A percentile compares a stretch with the other conserved stretches of the same genome.
Conservation (phyloP, 2,329 filamentous ascomycete species). For the Fusarium sp. region DNA sequence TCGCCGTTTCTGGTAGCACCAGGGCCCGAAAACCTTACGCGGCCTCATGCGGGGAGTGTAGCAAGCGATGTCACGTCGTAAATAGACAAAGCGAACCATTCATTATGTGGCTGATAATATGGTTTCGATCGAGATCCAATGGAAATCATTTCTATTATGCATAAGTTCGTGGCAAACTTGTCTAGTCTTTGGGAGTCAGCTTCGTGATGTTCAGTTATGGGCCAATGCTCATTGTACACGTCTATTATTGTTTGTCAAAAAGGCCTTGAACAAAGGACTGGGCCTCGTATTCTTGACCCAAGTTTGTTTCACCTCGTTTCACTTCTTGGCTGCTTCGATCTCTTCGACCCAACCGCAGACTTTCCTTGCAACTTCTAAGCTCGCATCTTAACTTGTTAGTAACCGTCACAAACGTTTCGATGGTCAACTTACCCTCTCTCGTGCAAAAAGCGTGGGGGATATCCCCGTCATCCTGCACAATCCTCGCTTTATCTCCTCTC, state of each 20-base stretch:
- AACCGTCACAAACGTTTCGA: not conserved
- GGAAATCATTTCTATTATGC: slow-evolving; percentile 4
- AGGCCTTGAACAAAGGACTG: not conserved
- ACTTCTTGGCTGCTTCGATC: slow-evolving; percentile 14
- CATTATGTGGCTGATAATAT: slow-evolving; percentile 8
- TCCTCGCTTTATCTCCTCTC: slow-evolving; percentile 54
- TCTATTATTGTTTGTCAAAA: not conserved
- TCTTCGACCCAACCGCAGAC: slow-evolving; percentile 29
- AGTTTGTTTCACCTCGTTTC: not conserved
- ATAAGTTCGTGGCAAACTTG: slow-evolving; percentile 14
- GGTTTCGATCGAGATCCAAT: slow-evolving; percentile 15
- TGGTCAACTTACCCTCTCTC: slow-evolving; percentile 46
- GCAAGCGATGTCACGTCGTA: slow-evolving; percentile 9
- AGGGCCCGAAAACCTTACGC: slow-evolving; percentile 4
- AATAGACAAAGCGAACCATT: not conserved
- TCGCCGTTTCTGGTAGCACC: slow-evolving; percentile 15
- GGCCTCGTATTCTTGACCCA: not conserved
- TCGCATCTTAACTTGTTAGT: slow-evolving; percentile 24
- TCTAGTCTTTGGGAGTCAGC: not conserved
- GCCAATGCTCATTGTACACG: slow-evolving; percentile 2
- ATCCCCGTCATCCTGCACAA: slow-evolving; percentile 64
- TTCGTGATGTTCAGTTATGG: not conserved
- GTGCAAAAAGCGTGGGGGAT: slow-evolving; percentile 70
- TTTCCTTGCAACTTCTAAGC: slow-evolving; percentile 29
- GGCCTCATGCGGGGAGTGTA: slow-evolving; percentile 16